phyloP scores from a whole-genome alignment of 192 early-diverging fungal species.

The Chytriomyces confervae region DNA sequence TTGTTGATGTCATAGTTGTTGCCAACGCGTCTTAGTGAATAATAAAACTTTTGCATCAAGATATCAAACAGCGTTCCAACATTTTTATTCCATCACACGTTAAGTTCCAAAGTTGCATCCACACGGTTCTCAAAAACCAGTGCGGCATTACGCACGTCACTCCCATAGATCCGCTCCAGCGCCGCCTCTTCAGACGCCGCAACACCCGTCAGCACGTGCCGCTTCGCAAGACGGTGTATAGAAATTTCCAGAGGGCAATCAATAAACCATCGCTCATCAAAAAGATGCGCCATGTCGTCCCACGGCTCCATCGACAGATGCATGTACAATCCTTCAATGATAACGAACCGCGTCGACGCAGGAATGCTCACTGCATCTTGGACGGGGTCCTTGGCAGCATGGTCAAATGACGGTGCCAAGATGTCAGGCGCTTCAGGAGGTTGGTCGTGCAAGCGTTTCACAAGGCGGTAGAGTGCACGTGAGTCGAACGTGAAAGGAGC shows the following conservation, averaged over 20 bases:
- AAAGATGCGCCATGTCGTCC: conserved; percentile 36
- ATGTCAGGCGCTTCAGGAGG: not conserved
- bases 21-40: not conserved
- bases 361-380: conserved; percentile 41
- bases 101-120: conserved; percentile 36
- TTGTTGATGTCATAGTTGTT: not conserved
- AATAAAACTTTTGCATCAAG: not conserved
- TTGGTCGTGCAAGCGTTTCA: conserved; percentile 29
- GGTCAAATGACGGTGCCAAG: conserved; percentile 59
- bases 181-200: conserved; percentile 34
- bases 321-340: conserved; percentile 62
- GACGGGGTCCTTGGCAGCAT: conserved; percentile 59
- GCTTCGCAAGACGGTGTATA: conserved; percentile 41
- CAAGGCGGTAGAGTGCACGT: conserved; percentile 34
- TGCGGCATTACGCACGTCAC: conserved; percentile 45
- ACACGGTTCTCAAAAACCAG: conserved; percentile 40
- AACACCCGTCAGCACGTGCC: conserved; percentile 57
- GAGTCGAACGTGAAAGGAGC: conserved; percentile 65
- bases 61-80: not conserved
- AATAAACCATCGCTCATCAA: conserved; percentile 61
- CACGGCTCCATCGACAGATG: conserved; percentile 49
- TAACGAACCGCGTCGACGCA: conserved; percentile 53
- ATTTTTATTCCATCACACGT: no score
- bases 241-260: conserved; percentile 31
- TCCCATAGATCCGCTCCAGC: conserved; percentile 31